These are phyloP conservation scores for Candida glucosophila DNA, from an alignment of 1,139 yeast species.

Conservation along the genomic window DNA sequence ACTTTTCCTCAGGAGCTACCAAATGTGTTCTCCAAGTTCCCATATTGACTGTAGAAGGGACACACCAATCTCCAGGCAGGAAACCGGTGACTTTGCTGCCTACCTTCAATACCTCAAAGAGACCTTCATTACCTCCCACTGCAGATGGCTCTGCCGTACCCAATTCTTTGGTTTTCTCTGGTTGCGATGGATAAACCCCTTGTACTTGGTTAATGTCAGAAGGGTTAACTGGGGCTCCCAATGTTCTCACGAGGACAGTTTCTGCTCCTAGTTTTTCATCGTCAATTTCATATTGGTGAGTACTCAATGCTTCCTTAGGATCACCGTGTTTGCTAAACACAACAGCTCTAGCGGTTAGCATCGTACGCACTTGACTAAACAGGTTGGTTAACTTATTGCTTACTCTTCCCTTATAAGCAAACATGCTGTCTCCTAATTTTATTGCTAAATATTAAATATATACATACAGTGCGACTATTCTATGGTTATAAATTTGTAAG, in stretches of 20 bases:
- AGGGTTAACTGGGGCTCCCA: conserved; percentile 87
- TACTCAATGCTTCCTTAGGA: conserved; percentile 46
- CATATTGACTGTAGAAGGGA: conserved; percentile 20
- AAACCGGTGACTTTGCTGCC: conserved; percentile 15
- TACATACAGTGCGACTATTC: too few relatives aligned
- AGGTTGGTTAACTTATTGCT: too few relatives aligned
- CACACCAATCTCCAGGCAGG: conserved; percentile 22
- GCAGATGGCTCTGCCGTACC: conserved; percentile 59
- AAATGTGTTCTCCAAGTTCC: conserved; percentile 31
- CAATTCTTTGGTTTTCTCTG: conserved; percentile 43
- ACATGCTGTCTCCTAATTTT: too few relatives aligned
- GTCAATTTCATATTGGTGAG: conserved; percentile 44
- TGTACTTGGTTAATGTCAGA: conserved; percentile 85
- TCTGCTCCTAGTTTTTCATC: conserved; percentile 32
- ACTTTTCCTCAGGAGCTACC: conserved; percentile 11
- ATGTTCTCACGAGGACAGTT: conserved; percentile 45
- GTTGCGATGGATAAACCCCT: conserved; percentile 89
- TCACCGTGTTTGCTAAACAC: conserved; percentile 52
- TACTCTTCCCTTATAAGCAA: too few relatives aligned
- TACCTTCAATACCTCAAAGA: conserved; percentile 16
- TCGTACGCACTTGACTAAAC: conserved; percentile 24
- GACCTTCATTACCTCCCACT: conserved; percentile 62
- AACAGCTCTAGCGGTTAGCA: conserved; percentile 51
- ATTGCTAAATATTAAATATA: too few relatives aligned
- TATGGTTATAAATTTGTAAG: too few relatives aligned